Evolutionary conservation across 805 yeast genomes (phyloP), one percentile per base, ranked within the genome.

Genomic region (Yarrowia hollandica): DNA sequence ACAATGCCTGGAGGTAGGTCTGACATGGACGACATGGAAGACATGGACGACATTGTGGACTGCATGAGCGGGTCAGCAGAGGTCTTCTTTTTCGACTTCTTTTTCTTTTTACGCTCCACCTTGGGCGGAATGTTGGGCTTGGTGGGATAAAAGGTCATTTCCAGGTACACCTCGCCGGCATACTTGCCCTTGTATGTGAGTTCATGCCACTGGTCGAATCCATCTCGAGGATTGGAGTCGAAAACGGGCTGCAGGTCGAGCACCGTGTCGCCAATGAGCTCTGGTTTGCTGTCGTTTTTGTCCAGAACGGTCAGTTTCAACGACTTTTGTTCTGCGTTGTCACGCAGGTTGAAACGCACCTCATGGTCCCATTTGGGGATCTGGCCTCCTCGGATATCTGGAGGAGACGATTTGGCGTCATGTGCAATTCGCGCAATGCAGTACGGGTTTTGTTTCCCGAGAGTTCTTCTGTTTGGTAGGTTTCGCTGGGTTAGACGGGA

Each of bases 401-500:
- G 79, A 31, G 83, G 84, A 0, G 97, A 89, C 67, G 86, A 83
- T 63, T 87, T 84, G 9, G 95, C 92, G 65, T 82, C 81, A 61
- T 88, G 89, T 25, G 91, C 92, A 5, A 94, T 77, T 60, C 98
- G 76, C 11, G 88, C 77, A 5, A 92, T 82, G 62, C 90, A 86
- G 72, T 89, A 91, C 1, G 98, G 99, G 64, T 88, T 86, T 72
- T 94, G 99, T 67, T 94, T 94, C 67, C 95, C 97, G 55, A 92
- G 76, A 63, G 86, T 88, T 33, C 92, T 77, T 62, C 90, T 75
- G 72, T 94, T 92, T 21, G 96, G 96, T 41, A 94, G 79, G 67
- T 90, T 95, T 66, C 85, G 84, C 74, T 70, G 35, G 18, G 42
- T 35, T 52, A 52, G 26, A 35, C 8, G 25, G n/a, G 15, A 18